phyloP scores from a whole-genome alignment of 108 stramenopile species.

The Seminavis robusta region DNA sequence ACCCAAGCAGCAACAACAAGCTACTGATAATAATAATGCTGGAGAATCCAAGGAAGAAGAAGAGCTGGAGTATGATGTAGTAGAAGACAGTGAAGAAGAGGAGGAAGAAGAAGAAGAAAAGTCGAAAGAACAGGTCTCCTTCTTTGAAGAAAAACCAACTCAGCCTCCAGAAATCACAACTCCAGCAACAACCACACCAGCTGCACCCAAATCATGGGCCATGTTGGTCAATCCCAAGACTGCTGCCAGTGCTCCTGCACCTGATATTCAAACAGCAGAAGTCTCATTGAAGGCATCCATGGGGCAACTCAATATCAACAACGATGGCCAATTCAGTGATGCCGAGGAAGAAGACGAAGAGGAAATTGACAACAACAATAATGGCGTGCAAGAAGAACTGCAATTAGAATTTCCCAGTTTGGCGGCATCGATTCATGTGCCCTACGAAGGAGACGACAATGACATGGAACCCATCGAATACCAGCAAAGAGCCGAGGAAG shows the following conservation, averaged over 20 bases:
- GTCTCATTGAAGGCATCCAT: not conserved
- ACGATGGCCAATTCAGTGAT: constrained; percentile 36
- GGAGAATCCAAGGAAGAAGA: constrained; percentile 13
- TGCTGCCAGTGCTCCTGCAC: constrained; percentile 10
- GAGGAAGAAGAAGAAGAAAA: constrained; percentile 26
- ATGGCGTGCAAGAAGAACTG: constrained; percentile 35
- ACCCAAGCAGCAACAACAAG: not conserved
- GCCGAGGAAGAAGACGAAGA: constrained; percentile 49
- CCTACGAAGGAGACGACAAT: constrained; percentile 67
- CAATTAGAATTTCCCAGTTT: constrained; percentile 75
- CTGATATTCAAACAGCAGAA: not conserved
- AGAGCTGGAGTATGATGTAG: constrained; percentile 43
- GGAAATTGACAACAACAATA: constrained; percentile 24
- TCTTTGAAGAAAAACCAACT: not conserved
- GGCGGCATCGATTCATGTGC: constrained; percentile 54
- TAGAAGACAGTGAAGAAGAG: constrained; percentile 37
- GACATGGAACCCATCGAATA: constrained; percentile 25
- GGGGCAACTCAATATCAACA: not conserved
- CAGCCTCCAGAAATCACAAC: not conserved
- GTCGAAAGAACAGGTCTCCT: constrained; percentile 10
- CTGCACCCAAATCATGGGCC: constrained; percentile 55
- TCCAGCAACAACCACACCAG: not conserved
- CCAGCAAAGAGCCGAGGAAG: constrained; percentile 31
- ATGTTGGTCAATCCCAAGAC: constrained; percentile 45
- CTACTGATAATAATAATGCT: constrained; percentile 7